Base-by-base conservation (phyloP, 805 yeast genomes). In the Starmerella sirachaensis region DNA sequence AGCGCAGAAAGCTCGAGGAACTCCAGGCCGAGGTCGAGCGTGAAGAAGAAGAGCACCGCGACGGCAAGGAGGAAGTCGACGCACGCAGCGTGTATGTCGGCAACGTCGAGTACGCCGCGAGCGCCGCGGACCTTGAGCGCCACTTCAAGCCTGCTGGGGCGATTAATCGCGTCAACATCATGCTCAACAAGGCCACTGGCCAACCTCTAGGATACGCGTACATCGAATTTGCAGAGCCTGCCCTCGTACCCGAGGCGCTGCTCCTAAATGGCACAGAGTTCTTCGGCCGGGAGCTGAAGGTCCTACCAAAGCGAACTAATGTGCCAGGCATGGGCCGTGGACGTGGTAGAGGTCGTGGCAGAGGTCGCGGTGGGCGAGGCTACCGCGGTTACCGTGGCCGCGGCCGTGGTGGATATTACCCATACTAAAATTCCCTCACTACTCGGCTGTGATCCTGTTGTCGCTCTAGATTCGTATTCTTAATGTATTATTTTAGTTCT, bases 181-280 rank as follows among this genome's bases (percentile, higher is more conserved):
- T 78, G 56, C 64, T 71, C 40, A 81, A 83, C 60, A 78, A 76
- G 57, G 59, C 62, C 49, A 47, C 49, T 8, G 93, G 93, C 6
- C 77, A 71, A 45, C 91, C 94, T 30, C 78, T 78, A 58, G 94
- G 94, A 1, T 82, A 69, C 60, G 94, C 94, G 2, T 84, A 82
- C 57, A 68, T 84, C 45, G 94, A 84, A 56, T 84, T 82, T 53
- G 69, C 75, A n/a, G 79, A 71, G 51, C 69, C 72, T 10, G 65
- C 67, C n/a, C 65, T 69, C 10, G 85, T 81, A 6, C 63, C 70
- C 14, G 65, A 69, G 43, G 93, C 93, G 1, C 64, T 82, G 29
- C 62, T 66, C 12, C 62, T 78, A 44, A 74, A 81, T 51, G 88
- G 78, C 21, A 62, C 77, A 1, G 60, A 64, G 18, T 76, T 84